Base-by-base conservation (phyloP, 1,284 basidiomycete genomes). In the Cryptococcus sp. region DNA sequence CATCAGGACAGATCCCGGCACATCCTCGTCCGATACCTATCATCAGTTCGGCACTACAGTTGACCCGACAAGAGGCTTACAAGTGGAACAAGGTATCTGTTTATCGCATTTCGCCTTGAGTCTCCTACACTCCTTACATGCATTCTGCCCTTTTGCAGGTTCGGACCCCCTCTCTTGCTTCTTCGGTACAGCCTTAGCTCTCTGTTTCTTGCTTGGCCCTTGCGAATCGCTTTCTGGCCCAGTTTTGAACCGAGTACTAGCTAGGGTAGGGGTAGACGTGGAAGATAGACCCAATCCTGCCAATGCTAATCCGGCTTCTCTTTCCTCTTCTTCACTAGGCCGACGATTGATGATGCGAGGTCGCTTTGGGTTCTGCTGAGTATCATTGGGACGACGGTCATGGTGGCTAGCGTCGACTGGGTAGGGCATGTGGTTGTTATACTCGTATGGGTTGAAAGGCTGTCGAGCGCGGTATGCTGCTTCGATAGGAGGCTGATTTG, bases 61-160 rank as follows among this genome's bases (percentile, higher is more conserved):
- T 13, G 11, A 10, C 25, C 3, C 22, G 34, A 18, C n/a, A 4
- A 44, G n/a, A 18, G 18, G 64, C 66, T 54, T 25, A 70, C 71
- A 73, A 49, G 71, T 73, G 7, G 68, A 70, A 47, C 71, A 73
- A 1, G 71, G 71, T 45, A 73, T 71, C 18, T 62, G 59, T 28
- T 69, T 57, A 48, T 73, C 70, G 49, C 70, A 73, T 48, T 73
- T 73, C 10, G 69, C 67, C 52, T 73, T 73, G 43, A 73, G 51
- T 24, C 70, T 55, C 9, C 70, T 50, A 49, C 70, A 73, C 44
- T 73, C 70, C 9, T 67, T 60, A 47, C 70, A 73, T 48, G 66
- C 69, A 55, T 69, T 69, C 50, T 60, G 64, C 39, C 51, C 48
- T 46, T 60, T 60, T 43, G 54, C 57, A 18, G 19, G 22, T 45